A percentile compares a stretch with the other conserved stretches of the same genome.
Evolutionary conservation across 805 yeast species (phyloP).

Genomic region (Wickerhamiella sorbophila): DNA sequence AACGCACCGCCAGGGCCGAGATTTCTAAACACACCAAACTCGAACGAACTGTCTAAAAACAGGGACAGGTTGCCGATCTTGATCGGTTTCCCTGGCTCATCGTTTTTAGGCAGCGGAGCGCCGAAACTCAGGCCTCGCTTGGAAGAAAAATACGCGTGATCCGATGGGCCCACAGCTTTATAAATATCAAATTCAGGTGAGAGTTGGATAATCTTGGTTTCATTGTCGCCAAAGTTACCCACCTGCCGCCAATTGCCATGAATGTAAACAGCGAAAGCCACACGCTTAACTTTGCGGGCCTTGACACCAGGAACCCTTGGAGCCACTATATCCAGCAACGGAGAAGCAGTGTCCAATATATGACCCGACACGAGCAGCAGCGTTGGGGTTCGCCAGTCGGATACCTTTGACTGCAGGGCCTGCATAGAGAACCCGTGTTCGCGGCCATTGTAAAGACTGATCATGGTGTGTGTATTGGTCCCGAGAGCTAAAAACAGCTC

Average conservation of each 20-base stretch:
- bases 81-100: slow-evolving; percentile 28
- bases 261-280: slow-evolving; percentile 51
- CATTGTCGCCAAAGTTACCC: slow-evolving; percentile 57
- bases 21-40: slow-evolving; percentile 68
- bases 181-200: slow-evolving; percentile 33
- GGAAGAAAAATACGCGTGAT: slow-evolving; percentile 29
- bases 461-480: slow-evolving; percentile 22
- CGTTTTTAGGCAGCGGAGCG: slow-evolving; percentile 36
- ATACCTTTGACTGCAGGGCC: slow-evolving; percentile 66
- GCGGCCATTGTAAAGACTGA: slow-evolving; percentile 56
- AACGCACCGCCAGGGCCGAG: slow-evolving; percentile 41
- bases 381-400: slow-evolving; percentile 87
- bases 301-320: neutral
- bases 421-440: slow-evolving; percentile 78
- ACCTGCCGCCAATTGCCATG: slow-evolving; percentile 66
- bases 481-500: slow-evolving; percentile 31
- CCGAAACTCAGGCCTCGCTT: slow-evolving; percentile 69
- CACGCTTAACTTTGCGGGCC: slow-evolving; percentile 9
- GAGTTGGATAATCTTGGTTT: slow-evolving; percentile 47
- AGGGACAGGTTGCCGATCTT: slow-evolving; percentile 55
- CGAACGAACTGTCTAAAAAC: slow-evolving; percentile 63
- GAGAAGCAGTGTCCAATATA: slow-evolving; percentile 12
- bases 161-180: neutral
- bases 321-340: slow-evolving; percentile 5
- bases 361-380: slow-evolving; percentile 56